Evolutionary conservation across 345 rosid species (phyloP).

Genomic region (Salix purpurea): DNA sequence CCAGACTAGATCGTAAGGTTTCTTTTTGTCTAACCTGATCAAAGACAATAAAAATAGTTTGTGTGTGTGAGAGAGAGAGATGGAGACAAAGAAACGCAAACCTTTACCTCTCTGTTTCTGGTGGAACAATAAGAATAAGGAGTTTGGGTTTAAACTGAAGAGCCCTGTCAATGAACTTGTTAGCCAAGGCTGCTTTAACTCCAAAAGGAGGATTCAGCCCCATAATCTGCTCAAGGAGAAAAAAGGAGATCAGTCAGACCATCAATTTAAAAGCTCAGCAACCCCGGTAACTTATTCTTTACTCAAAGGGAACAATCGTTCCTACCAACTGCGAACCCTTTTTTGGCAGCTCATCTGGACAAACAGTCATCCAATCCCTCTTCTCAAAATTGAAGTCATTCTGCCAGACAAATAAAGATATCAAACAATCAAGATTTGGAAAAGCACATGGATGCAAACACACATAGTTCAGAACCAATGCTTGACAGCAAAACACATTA

Average conservation of each 20-base stretch:
- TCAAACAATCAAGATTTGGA: conserved; percentile 1
- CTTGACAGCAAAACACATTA: background rate
- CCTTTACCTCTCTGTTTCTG: conserved; percentile 68
- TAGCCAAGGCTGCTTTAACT: conserved; percentile 63
- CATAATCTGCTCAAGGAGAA: conserved; percentile 56
- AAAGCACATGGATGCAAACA: background rate
- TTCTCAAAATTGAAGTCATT: conserved; percentile 66
- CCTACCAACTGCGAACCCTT: conserved; percentile 72
- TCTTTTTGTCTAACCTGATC: conserved; percentile 70
- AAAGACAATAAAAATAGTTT: background rate
- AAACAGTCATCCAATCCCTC: conserved; percentile 81
- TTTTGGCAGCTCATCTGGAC: conserved; percentile 53
- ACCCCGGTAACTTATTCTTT: background rate
- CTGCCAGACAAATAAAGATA: conserved; percentile 31
- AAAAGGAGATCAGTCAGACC: background rate
- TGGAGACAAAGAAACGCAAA: conserved; percentile 8
- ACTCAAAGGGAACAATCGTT: conserved; percentile 3
- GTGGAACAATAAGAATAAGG: conserved; percentile 82
- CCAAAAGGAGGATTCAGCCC: conserved; percentile 99
- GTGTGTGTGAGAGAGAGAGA: background rate
- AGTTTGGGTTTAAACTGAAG: conserved; percentile 88
- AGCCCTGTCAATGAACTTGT: conserved; percentile 73
- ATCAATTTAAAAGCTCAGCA: background rate
- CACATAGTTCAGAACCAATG: background rate
- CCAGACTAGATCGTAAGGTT: conserved; percentile 72